Evolutionary conservation across 306 rosid species (phyloP), one percentile per base, ranked within the genome.

Genomic region (Lathyrus sativus): DNA sequence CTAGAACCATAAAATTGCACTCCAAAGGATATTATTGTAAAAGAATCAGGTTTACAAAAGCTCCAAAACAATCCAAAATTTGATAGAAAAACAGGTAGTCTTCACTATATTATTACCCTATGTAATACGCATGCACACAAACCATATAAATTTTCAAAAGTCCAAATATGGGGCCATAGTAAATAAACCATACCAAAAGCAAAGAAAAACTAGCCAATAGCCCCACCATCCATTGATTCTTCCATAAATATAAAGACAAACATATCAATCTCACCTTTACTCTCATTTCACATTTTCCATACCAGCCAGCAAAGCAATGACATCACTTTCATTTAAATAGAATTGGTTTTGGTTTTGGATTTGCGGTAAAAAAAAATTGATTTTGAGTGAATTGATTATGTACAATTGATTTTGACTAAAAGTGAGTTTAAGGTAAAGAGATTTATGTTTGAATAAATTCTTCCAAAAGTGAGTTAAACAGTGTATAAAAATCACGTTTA

Each of bases 241-340:
- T 4, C 55, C 26, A 17, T 49, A 17, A 35, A 49, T 17, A 17
- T 49, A 51, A 51, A 51, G 58, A 51, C 31, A 48, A 48, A 51
- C 58, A 19, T 51, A 9, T 51, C n/a, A 19, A 51, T 8, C 12
- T 51, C 28, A 50, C 28, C 57, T 19, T 51, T 13, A 51, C 58
- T 51, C 19, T 51, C 58, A 51, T 51, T 49, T 6, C 5, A 49
- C 56, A 49, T 46, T 46, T 7, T 46, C 51, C 56, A 49, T 49
- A 8, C 35, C 59, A 22, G 7, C 31, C 31, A 53, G 28, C 56
- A 49, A 17, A 53, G 59, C 59, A 13, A 22, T 53, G 59, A 19
- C 59, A 22, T 53, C 59, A 53, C 33, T 15, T 9, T 4, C 4
- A 15, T 8, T 9, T 17, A 2, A 22, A 14, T 48, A 14, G 2